These are phyloP conservation scores for Alternaria sp. DNA, from an alignment of 2,329 filamentous ascomycete species.

Conservation along the genomic window DNA sequence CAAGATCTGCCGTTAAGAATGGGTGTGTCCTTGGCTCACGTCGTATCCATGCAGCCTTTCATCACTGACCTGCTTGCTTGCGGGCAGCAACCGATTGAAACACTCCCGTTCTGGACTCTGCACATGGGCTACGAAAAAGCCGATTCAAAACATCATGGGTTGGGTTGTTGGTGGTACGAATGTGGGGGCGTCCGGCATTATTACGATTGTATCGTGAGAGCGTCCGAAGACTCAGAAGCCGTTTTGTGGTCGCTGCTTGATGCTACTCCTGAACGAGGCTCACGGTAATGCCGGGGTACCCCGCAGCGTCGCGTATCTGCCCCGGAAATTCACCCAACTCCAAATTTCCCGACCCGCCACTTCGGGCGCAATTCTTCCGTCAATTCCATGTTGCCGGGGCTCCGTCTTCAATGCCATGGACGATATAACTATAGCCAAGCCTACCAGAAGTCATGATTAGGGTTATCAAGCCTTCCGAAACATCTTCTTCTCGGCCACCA, in stretches of 20 bases:
- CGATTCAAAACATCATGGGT: neutral
- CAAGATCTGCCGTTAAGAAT: neutral
- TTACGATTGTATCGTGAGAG: neutral
- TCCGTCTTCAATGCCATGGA: neutral
- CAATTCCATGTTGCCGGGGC: neutral
- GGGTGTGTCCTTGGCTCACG: neutral
- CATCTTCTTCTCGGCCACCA: constrained; percentile 4
- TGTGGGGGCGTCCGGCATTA: neutral
- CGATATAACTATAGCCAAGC: neutral
- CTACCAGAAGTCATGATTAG: neutral
- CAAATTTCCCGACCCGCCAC: neutral
- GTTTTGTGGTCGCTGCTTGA: neutral
- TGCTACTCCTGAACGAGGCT: constrained; percentile 1
- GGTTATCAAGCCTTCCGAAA: neutral
- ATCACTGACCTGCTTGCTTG: constrained; percentile 1
- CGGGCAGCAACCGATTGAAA: neutral
- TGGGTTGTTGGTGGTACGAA: neutral
- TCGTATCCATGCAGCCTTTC: constrained; percentile 1
- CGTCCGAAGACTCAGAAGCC: neutral
- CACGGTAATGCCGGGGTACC: constrained; percentile 1
- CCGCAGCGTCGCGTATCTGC: neutral
- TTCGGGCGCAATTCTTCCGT: constrained; percentile 15
- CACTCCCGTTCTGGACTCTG: neutral
- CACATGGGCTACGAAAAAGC: neutral
- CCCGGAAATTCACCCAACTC: neutral